Evolutionary conservation across 2,329 filamentous ascomycete species (phyloP).

Genomic region (Phialemoniopsis sp.): DNA sequence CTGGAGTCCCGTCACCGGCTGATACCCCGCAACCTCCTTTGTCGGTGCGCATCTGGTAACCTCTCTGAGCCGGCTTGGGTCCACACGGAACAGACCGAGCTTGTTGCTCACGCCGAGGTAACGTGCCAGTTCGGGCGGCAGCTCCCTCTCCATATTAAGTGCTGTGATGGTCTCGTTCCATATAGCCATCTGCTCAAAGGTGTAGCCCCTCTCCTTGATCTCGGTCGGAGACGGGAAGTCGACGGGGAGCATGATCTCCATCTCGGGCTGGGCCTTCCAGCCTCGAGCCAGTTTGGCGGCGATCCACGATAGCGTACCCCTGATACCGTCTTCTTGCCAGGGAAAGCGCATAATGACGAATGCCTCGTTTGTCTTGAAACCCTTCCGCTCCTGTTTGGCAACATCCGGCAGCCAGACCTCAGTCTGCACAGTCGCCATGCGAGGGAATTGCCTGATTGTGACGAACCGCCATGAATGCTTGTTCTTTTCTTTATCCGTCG

Average conservation of each 20-base stretch:
- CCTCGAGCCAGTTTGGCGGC: conserved; percentile 49
- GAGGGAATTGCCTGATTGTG: conserved; percentile 65
- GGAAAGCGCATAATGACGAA: conserved; percentile 68
- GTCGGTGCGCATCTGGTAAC: conserved; percentile 58
- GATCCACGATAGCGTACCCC: conserved; percentile 37
- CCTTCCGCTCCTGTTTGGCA: conserved; percentile 48
- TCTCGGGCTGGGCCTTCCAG: conserved; percentile 47
- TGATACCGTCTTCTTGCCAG: conserved; percentile 45
- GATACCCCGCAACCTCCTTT: conserved; percentile 55
- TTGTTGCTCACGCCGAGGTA: conserved; percentile 65
- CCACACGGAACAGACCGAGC: conserved; percentile 65
- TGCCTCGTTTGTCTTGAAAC: conserved; percentile 38
- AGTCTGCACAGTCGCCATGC: conserved; percentile 64
- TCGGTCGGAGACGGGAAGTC: conserved; percentile 54
- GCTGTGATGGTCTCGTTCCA: conserved; percentile 56
- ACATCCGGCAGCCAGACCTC: conserved; percentile 68
- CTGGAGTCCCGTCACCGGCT: conserved; percentile 63
- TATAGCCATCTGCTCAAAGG: conserved; percentile 56
- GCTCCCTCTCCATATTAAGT: conserved; percentile 53
- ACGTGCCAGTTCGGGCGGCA: conserved; percentile 57
- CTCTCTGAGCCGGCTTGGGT: conserved; percentile 51
- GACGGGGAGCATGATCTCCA: conserved; percentile 64
- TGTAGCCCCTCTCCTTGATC: conserved; percentile 55
- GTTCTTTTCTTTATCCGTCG: conserved; percentile 27
- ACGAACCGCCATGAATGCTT: conserved; percentile 63